Evolutionary conservation across 2,329 filamentous ascomycete species (phyloP).

Genomic region (Talaromyces atroroseus): DNA sequence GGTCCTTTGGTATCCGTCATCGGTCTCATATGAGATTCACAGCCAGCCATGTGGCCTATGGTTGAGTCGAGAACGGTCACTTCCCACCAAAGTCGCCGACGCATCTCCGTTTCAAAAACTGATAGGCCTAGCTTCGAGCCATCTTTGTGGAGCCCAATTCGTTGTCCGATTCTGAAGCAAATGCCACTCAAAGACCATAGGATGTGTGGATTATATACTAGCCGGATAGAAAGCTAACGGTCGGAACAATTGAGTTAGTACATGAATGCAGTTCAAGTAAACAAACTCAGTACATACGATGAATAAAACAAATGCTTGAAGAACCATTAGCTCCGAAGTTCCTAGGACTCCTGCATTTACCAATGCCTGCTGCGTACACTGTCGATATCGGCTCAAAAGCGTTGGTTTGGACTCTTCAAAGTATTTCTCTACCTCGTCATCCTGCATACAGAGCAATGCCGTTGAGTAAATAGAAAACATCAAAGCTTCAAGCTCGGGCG

Average conservation of each 20-base stretch:
- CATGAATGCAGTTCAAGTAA: background rate
- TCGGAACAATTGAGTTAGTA: background rate
- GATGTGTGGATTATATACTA: constrained; percentile 55
- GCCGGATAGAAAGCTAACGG: constrained; percentile 50
- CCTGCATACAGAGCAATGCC: constrained; percentile 25
- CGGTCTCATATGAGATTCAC: constrained; percentile 50
- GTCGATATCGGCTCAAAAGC: constrained; percentile 20
- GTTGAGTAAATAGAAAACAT: constrained; percentile 31
- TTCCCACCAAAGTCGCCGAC: constrained; percentile 63
- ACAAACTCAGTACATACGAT: constrained; percentile 25
- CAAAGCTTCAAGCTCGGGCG: constrained; percentile 24
- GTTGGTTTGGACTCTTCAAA: constrained; percentile 19
- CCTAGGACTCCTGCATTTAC: constrained; percentile 17
- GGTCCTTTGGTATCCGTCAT: constrained; percentile 19
- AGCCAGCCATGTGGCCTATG: constrained; percentile 53
- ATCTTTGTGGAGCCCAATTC: constrained; percentile 62
- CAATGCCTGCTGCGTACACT: constrained; percentile 19
- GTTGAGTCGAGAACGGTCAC: constrained; percentile 55
- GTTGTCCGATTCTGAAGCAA: constrained; percentile 59
- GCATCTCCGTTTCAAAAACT: constrained; percentile 62
- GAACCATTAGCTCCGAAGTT: constrained; percentile 46
- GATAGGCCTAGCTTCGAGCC: constrained; percentile 52
- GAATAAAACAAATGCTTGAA: constrained; percentile 57
- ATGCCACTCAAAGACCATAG: constrained; percentile 58
- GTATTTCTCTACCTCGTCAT: constrained; percentile 19